Evolutionary conservation across 2,329 filamentous ascomycete genomes (phyloP).

Genomic region (Microascus cirrosus): DNA sequence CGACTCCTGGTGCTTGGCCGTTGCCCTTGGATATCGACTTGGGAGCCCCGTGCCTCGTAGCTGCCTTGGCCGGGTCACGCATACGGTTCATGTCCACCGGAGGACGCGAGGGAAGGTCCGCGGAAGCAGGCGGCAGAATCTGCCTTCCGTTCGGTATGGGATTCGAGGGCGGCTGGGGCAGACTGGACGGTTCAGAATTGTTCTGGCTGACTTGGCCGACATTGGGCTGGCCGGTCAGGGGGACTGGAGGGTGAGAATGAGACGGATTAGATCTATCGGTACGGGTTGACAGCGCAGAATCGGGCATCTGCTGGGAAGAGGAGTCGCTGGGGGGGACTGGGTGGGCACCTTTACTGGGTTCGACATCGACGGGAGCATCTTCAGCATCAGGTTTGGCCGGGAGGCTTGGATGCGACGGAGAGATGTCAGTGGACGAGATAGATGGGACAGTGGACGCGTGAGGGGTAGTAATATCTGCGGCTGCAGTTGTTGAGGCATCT

Average conservation of each 20-base stretch:
- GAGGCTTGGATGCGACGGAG: neutral
- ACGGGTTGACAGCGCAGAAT: neutral
- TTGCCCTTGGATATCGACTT: neutral
- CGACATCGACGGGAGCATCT: neutral
- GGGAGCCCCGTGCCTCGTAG: neutral
- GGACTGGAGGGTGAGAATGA: neutral
- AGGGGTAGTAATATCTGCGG: neutral
- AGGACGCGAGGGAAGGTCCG: conserved; percentile 3
- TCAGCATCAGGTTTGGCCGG: neutral
- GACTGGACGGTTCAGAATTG: neutral
- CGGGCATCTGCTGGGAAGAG: neutral
- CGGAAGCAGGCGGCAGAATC: conserved; percentile 1
- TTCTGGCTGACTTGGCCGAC: neutral
- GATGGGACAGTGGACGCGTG: neutral
- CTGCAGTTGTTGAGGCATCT: neutral
- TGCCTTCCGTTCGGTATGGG: neutral
- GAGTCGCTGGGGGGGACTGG: neutral
- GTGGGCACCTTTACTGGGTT: neutral
- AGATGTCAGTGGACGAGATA: conserved; percentile 2
- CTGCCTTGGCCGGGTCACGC: neutral
- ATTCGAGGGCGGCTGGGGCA: neutral
- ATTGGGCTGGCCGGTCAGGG: neutral
- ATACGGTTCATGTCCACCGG: conserved; percentile 6
- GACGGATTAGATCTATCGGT: neutral
- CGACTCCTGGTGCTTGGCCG: neutral